Conservation (phyloP, 2,329 filamentous ascomycete genomes). For the Hypoxylon sp. region DNA sequence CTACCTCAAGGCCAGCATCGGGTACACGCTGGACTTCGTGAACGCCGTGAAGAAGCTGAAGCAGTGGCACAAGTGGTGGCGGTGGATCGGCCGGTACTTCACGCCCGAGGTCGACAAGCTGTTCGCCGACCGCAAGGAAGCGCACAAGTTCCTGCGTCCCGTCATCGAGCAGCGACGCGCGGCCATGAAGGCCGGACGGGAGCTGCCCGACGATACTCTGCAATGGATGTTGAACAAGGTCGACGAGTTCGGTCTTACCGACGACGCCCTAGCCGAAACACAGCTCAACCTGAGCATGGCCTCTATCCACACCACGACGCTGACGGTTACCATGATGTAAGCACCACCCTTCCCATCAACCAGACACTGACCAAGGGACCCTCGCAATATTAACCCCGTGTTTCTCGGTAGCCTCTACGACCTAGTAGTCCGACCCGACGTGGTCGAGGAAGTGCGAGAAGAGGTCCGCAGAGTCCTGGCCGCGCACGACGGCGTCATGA, state of each 20-base stretch:
- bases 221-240: conserved; percentile 60
- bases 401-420: conserved; percentile 59
- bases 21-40: conserved; percentile 61
- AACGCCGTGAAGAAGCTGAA: conserved; percentile 49
- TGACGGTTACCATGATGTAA: conserved; percentile 57
- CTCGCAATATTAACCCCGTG: neutral
- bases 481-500: conserved; percentile 51
- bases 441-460: conserved; percentile 62
- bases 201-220: conserved; percentile 59
- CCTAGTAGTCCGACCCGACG: conserved; percentile 61
- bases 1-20: conserved; percentile 62
- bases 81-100: conserved; percentile 51
- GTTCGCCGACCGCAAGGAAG: conserved; percentile 50
- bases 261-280: conserved; percentile 53
- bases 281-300: conserved; percentile 61
- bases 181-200: conserved; percentile 41
- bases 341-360: conserved; percentile 28
- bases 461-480: conserved; percentile 59
- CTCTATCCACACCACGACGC: conserved; percentile 63
- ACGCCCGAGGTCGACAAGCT: conserved; percentile 55
- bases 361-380: no score
- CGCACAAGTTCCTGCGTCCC: conserved; percentile 52
- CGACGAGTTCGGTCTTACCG: conserved; percentile 48
- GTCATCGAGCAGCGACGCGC: conserved; percentile 50
- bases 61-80: conserved; percentile 48